Evolutionary conservation across 108 stramenopile genomes (phyloP).

Genomic region (Asterionellopsis glacialis): DNA sequence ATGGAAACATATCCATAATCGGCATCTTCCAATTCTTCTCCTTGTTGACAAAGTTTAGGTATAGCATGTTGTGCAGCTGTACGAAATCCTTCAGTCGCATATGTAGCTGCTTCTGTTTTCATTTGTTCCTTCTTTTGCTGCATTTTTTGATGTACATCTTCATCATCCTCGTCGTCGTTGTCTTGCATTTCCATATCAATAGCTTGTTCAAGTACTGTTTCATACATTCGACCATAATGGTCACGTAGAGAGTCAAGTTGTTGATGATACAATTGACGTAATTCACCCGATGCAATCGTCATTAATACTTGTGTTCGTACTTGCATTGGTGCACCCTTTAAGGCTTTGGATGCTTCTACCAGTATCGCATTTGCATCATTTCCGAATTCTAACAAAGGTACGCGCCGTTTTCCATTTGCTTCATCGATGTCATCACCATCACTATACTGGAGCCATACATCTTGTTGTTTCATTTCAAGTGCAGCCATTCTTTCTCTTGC

Average conservation of each 20-base stretch:
- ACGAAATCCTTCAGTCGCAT: conserved; percentile 49
- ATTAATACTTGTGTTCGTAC: conserved; percentile 13
- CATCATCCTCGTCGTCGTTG: conserved; percentile 2
- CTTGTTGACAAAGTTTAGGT: conserved; percentile 31
- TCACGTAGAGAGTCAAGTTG: conserved; percentile 27
- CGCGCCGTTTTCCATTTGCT: conserved; percentile 1
- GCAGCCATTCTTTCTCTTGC: conserved; percentile 12
- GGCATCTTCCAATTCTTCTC: conserved; percentile 17
- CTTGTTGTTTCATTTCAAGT: conserved; percentile 36
- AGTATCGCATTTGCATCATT: conserved; percentile 33
- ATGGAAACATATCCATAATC: conserved; percentile 36
- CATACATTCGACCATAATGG: conserved; percentile 35
- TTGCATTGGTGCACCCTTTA: conserved; percentile 2
- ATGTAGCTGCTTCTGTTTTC: conserved; percentile 9
- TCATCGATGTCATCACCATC: not conserved
- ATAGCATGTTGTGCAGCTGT: conserved; percentile 54
- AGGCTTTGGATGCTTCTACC: conserved; percentile 15
- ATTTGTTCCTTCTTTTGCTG: too few relatives aligned
- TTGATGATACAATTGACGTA: not conserved
- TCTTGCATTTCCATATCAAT: too few relatives aligned
- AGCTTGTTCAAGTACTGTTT: conserved; percentile 7
- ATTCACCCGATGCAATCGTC: conserved; percentile 14
- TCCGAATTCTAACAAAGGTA: conserved; percentile 54
- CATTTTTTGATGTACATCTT: not conserved
- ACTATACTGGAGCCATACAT: conserved; percentile 21